These are phyloP conservation scores for Mortierella sp. DNA, from an alignment of 371 early-diverging fungal genomes.

Conservation along the genomic window DNA sequence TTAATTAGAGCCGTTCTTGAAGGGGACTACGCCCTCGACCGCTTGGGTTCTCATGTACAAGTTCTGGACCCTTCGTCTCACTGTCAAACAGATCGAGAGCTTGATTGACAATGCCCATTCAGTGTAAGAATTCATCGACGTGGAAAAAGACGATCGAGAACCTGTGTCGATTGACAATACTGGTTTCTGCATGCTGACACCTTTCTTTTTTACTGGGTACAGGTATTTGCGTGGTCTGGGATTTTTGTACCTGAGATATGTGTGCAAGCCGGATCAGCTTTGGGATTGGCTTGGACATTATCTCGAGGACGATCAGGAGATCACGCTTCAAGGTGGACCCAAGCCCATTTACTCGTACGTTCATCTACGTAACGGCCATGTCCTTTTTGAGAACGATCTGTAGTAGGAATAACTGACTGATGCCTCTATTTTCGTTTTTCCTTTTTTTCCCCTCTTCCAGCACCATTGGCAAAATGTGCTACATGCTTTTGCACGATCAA, in stretches of 20 bases:
- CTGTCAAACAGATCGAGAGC: conserved; percentile 82
- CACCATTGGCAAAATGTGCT: conserved; percentile 80
- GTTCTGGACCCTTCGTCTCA: conserved; percentile 85
- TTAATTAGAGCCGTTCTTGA: conserved; percentile 83
- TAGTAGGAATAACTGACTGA: background rate
- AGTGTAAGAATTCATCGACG: conserved; percentile 66
- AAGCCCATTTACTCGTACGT: conserved; percentile 74
- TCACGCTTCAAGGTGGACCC: conserved; percentile 75
- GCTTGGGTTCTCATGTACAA: conserved; percentile 91
- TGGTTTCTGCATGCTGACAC: background rate
- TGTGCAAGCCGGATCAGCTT: conserved; percentile 81
- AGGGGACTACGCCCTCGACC: conserved; percentile 85
- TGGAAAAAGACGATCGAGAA: background rate
- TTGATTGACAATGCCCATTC: conserved; percentile 85
- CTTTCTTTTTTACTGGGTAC: conserved; percentile 10
- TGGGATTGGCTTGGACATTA: conserved; percentile 90
- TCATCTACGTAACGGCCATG: conserved; percentile 1
- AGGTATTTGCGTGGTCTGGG: conserved; percentile 88
- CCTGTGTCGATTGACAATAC: background rate
- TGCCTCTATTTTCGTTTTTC: background rate
- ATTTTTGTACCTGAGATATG: conserved; percentile 89
- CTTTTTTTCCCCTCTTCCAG: conserved; percentile 53
- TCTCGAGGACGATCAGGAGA: conserved; percentile 84
- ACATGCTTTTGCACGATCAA: conserved; percentile 75
- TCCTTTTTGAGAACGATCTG: background rate